A percentile compares a stretch with the other conserved stretches of the same genome.
Evolutionary conservation across 2,329 filamentous ascomycete species (phyloP).

Genomic region (Berkeleyomyces rouxiae): DNA sequence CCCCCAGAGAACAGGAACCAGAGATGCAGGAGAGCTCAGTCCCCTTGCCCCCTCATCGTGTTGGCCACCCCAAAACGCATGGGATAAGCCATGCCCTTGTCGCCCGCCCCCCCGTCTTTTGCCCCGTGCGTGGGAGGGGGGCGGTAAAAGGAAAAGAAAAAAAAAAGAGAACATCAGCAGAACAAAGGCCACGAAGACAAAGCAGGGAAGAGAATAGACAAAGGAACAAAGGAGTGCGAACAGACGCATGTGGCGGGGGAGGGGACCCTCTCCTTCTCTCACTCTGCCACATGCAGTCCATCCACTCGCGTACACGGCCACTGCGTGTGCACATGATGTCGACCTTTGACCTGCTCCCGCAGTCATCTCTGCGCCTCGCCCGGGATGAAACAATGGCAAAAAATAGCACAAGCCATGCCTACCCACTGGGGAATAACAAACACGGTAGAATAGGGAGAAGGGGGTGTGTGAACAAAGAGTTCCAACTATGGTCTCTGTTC

Average conservation of each 20-base stretch:
- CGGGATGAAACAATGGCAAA: background rate
- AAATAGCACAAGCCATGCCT: background rate
- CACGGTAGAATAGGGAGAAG: background rate
- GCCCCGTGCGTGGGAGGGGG: background rate
- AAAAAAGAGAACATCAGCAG: background rate
- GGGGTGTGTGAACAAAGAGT: background rate
- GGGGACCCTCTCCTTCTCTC: background rate
- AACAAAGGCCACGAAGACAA: background rate
- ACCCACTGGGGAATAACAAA: background rate
- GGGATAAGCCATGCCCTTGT: background rate
- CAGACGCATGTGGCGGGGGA: background rate
- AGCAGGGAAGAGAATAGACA: background rate
- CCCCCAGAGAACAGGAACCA: background rate
- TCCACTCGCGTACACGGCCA: background rate
- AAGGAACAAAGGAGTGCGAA: slow-evolving; percentile 3
- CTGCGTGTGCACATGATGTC: background rate
- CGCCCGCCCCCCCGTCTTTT: background rate
- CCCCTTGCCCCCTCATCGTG: background rate
- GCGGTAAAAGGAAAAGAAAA: background rate
- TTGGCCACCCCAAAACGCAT: background rate
- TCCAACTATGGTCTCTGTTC: background rate
- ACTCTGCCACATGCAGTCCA: background rate
- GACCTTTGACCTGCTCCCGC: background rate
- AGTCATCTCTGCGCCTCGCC: background rate
- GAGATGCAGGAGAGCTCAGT: background rate